These are phyloP conservation scores for Spizellomyces sp. DNA, from an alignment of 192 early-diverging fungal genomes.

Conservation along the genomic window DNA sequence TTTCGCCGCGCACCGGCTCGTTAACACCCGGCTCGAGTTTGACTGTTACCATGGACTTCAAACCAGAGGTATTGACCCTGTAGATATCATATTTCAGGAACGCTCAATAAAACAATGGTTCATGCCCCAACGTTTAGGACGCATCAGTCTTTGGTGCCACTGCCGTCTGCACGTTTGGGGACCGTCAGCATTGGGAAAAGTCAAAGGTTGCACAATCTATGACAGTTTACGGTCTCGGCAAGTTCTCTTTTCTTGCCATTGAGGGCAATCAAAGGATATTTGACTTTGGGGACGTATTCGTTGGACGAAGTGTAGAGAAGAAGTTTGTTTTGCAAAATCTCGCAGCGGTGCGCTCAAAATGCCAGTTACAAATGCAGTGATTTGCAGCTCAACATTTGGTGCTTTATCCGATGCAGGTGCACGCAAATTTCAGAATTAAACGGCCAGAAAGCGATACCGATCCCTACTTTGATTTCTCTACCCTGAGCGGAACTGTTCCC, in stretches of 20 bases:
- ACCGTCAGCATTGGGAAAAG: constrained; percentile 42
- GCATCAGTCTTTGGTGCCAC: constrained; percentile 51
- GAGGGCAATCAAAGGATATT: constrained; percentile 35
- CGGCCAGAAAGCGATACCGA: constrained; percentile 45
- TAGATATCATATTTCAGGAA: background rate
- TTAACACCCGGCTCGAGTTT: constrained; percentile 35
- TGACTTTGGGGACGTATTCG: constrained; percentile 60
- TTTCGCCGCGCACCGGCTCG: constrained; percentile 39
- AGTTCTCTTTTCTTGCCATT: constrained; percentile 56
- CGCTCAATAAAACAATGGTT: background rate
- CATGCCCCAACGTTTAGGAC: constrained; percentile 30
- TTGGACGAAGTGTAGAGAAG: constrained; percentile 45
- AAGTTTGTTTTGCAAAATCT: constrained; percentile 47
- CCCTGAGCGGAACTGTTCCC: constrained; percentile 35
- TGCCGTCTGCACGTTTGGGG: constrained; percentile 56
- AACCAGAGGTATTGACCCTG: constrained; percentile 41
- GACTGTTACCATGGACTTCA: constrained; percentile 49
- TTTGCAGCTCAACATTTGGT: background rate
- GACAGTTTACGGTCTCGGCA: constrained; percentile 52
- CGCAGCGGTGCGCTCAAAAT: constrained; percentile 39
- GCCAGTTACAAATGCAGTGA: background rate
- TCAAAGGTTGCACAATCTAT: constrained; percentile 39
- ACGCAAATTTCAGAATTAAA: constrained; percentile 55
- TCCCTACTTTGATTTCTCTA: constrained; percentile 53
- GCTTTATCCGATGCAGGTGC: constrained; percentile 34